These are phyloP conservation scores for Cicer cuneatum DNA, from an alignment of 306 rosid genomes.

Conservation along the genomic window DNA sequence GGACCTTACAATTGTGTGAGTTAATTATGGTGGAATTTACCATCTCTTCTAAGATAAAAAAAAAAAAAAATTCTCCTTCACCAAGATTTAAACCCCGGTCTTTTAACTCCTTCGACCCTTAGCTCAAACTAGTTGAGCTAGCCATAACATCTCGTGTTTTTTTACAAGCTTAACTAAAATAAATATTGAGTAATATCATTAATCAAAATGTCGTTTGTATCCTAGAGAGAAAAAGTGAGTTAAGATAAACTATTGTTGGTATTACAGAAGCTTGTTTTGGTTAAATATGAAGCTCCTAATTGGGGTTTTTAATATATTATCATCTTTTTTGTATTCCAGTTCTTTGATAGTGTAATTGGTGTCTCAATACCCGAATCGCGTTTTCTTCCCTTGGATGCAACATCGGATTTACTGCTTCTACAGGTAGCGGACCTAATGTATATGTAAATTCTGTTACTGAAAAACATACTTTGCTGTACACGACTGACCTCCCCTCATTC, in stretches of 20 bases:
- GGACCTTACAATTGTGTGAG: too few relatives aligned
- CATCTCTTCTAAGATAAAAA: too few relatives aligned
- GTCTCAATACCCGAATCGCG: conserved; percentile 64
- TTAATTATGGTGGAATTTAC: too few relatives aligned
- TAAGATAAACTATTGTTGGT: conserved; percentile 33
- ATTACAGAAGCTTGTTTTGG: neutral
- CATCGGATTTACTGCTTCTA: conserved; percentile 69
- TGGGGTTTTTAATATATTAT: conserved; percentile 29
- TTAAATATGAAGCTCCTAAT: conserved; percentile 11
- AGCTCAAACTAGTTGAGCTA: too few relatives aligned
- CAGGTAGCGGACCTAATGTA: conserved; percentile 54
- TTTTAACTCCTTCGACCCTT: too few relatives aligned
- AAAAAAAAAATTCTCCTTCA: too few relatives aligned
- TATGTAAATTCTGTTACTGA: conserved; percentile 16
- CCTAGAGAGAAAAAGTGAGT: neutral
- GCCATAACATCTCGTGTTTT: neutral
- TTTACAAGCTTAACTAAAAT: conserved; percentile 7
- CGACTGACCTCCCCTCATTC: conserved; percentile 11
- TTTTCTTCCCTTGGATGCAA: conserved; percentile 58
- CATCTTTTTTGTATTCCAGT: conserved; percentile 47
- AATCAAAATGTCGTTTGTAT: neutral
- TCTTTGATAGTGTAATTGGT: conserved; percentile 63
- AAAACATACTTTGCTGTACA: neutral
- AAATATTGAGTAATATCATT: conserved; percentile 2
- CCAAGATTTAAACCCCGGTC: too few relatives aligned